Percentiles rank a stretch among this genome's conserved stretches.
Conservation (phyloP, 371 early-diverging fungal species). For the Mortierella sp. region DNA sequence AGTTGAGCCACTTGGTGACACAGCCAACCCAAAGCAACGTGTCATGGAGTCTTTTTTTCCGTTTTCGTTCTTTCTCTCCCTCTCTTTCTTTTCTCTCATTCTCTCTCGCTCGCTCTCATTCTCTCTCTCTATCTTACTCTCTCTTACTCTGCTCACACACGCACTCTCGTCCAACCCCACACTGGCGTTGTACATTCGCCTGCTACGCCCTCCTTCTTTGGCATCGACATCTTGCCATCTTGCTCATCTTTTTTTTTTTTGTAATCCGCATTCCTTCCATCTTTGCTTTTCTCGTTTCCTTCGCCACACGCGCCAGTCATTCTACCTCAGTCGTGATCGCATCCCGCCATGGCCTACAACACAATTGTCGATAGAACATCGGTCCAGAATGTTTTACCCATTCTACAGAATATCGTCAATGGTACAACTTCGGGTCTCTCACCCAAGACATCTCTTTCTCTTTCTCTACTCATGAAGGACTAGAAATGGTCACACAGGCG, state of each 20-base stretch:
- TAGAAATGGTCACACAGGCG: background rate
- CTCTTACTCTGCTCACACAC: background rate
- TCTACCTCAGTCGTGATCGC: background rate
- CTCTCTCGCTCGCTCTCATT: no score
- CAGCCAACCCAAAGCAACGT: no score
- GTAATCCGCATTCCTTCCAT: background rate
- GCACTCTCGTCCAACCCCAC: background rate
- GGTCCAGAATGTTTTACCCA: slow-evolving; percentile 21
- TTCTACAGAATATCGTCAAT: slow-evolving; percentile 32
- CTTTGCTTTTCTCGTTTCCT: background rate
- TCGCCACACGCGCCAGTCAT: no score
- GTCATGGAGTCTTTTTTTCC: background rate
- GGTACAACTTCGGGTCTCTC: slow-evolving; percentile 14
- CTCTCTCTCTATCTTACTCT: no score
- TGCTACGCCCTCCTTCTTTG: no score
- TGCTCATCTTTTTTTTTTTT: background rate
- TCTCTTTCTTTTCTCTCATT: background rate
- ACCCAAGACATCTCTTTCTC: background rate
- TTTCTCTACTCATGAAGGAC: background rate
- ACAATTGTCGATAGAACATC: slow-evolving; percentile 26
- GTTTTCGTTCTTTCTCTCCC: background rate
- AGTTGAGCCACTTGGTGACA: no score
- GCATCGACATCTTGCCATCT: background rate
- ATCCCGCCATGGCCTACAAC: slow-evolving; percentile 36
- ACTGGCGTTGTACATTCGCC: no score